phyloP scores from a whole-genome alignment of 2,329 filamentous ascomycete species.

The Colletotrichum caudatum region DNA sequence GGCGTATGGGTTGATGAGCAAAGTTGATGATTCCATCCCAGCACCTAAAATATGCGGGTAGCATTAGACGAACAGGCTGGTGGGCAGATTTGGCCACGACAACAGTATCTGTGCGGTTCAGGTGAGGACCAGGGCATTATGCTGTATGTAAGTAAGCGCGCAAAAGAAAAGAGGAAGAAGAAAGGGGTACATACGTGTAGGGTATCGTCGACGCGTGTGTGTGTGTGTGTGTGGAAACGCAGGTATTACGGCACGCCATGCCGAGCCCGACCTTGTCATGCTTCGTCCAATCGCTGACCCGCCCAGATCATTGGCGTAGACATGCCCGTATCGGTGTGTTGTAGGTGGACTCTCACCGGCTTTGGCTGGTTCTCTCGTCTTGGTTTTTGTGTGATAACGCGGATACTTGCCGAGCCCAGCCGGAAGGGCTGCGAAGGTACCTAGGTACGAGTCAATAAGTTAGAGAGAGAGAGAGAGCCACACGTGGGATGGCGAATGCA shows the following conservation, averaged over 20 bases:
- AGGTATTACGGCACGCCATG: conserved; percentile 31
- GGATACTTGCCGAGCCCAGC: conserved; percentile 32
- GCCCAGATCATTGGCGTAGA: conserved; percentile 2
- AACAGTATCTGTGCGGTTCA: conserved; percentile 14
- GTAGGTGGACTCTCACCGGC: not conserved
- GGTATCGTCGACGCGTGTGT: conserved; percentile 14
- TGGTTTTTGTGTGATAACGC: not conserved
- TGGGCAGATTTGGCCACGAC: conserved; percentile 22
- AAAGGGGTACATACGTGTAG: conserved; percentile 29
- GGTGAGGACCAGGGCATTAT: conserved; percentile 7
- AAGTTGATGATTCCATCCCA: conserved; percentile 34
- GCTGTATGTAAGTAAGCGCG: conserved; percentile 24
- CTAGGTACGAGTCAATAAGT: conserved; percentile 20
- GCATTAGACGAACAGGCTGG: conserved; percentile 17
- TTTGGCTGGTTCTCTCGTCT: not conserved
- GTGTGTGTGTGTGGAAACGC: conserved; percentile 26
- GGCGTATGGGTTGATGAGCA: conserved; percentile 25
- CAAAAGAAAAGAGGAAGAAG: not conserved
- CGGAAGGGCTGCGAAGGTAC: conserved; percentile 1
- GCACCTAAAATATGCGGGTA: conserved; percentile 16
- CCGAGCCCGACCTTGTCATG: conserved; percentile 5
- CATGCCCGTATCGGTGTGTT: conserved; percentile 21
- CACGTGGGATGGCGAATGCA: not conserved
- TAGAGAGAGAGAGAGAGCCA: not conserved
- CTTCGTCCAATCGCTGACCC: conserved; percentile 16